Evolutionary conservation across 2,329 filamentous ascomycete species (phyloP), one percentile per base, ranked within the genome.

Genomic region (Sporothrix pseudoabietina): DNA sequence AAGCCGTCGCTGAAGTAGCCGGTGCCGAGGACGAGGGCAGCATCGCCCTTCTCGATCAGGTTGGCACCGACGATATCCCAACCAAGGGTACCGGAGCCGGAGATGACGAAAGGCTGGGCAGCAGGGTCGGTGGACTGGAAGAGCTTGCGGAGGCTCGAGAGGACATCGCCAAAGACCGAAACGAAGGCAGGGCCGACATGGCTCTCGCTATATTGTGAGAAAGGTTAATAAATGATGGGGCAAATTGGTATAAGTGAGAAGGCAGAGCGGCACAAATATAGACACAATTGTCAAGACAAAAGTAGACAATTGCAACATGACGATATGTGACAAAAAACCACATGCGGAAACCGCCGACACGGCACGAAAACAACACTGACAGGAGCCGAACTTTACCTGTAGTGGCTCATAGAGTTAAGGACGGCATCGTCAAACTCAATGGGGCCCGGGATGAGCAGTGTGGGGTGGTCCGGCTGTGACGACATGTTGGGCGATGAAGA

Each of bases 391-490:
- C 6, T 32, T 35, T 85, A 94, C 92, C 92, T 95, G 85, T 92
- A 97, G 84, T 97, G 94, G 85, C 92, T 91, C 95, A 98, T 98
- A 75, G 94, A 93, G 82, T 94, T 89, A 71, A 98, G 89, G 75
- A 98, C 95, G 66, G 91, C 94, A 95, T 98, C 95, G 82, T 98
- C 95, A 81, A 98, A 98, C 85, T 98, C 95, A 82, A 98, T 97
- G 80, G 96, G 96, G 76, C 96, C 96, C 69, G 96, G 96, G 80
- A 99, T 98, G 84, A 99, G 90, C 83, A 99, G 87, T 72, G 95
- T 91, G 59, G 89, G 83, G 80, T 91, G 89, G 69, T 85, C 82
- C 72, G 88, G 85, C 78, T 91, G 89, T 74, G 85, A 85, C 77
- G 88, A 90, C 89, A 91, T 91, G 71, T 80, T 85, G 80, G 76